Evolutionary conservation across 192 early-diverging fungal species (phyloP).

Genomic region (Borealophlyctis nickersoniae): DNA sequence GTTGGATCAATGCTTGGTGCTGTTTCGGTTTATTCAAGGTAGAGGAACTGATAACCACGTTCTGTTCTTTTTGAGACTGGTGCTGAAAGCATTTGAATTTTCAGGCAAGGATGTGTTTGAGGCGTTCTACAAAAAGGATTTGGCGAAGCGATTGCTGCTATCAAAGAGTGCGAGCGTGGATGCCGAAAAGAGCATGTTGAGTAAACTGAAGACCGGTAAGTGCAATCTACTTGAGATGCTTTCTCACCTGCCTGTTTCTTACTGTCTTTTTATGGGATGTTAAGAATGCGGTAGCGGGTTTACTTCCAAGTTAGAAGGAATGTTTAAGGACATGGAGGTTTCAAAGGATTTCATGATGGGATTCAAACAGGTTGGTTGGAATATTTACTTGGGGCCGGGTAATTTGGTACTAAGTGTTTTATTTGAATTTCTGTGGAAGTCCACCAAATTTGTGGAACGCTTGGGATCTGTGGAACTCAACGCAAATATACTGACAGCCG

Average conservation of each 20-base stretch:
- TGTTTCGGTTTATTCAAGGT: conserved; percentile 82
- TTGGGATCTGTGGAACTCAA: conserved; percentile 57
- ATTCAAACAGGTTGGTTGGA: conserved; percentile 35
- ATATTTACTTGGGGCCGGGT: not conserved
- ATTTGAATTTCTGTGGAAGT: conserved; percentile 14
- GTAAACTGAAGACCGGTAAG: conserved; percentile 67
- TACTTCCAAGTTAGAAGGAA: conserved; percentile 90
- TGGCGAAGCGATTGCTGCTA: conserved; percentile 85
- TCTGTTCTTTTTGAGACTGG: not conserved
- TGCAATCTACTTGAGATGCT: conserved; percentile 32
- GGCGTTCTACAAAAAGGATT: conserved; percentile 88
- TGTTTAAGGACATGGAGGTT: conserved; percentile 92
- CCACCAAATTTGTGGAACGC: conserved; percentile 22
- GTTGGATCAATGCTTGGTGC: conserved; percentile 77
- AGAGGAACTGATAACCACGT: not conserved
- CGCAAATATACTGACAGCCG: conserved; percentile 79
- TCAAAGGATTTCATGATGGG: conserved; percentile 70
- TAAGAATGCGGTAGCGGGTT: conserved; percentile 88
- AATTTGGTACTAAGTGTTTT: not conserved
- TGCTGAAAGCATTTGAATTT: not conserved
- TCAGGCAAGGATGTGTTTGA: conserved; percentile 93
- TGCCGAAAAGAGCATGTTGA: conserved; percentile 82
- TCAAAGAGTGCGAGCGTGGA: conserved; percentile 78
- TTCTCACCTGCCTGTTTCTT: not conserved
- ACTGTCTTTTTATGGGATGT: conserved; percentile 1